Base-by-base conservation (phyloP, 495 filamentous ascomycete genomes). In the Trichoderma gamsii region DNA sequence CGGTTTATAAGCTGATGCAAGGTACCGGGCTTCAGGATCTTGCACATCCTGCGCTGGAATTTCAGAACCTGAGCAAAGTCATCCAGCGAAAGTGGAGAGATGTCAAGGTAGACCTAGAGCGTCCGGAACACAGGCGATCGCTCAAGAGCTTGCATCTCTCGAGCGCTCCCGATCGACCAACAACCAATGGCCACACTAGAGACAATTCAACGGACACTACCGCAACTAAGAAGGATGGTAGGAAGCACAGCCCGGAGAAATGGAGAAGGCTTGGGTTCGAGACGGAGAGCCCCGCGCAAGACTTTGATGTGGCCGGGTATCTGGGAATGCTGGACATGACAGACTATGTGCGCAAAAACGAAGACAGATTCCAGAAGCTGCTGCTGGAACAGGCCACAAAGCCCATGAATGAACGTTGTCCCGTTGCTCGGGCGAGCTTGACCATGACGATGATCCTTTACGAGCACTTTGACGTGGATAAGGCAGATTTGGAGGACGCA, bases 251-350 rank as follows among this genome's bases (percentile, higher is more conserved):
- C 71, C 90, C 96, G 0, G 92, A 97, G 72, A 97, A 97, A 77
- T 99, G 95, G 95, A 82, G 93, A 68, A 82, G 94, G 52, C 76
- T 99, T 44, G 95, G 95, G 3, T 99, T 99, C 73, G 90, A 95
- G 76, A 89, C 92, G 0, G 96, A 98, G 74, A 90, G 84, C 68
- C 95, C 95, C 12, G 88, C 88, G 0, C 78, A 81, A 70, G 95
- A 98, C 71, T 98, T 99, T 76, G 87, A 92, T 3, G 82, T 86
- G 29, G 88, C 89, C 21, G 95, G 95, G 2, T 98, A 94, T 74
- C 77, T 99, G 52, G 95, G 96, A 25, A 92, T 99, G 88, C 97
- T 98, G 92, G 95, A 99, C 76, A 74, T 98, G 73, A 93, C 92
- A 8, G 93, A 98, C 76, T 99, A 91, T 76, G 91, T 96, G 64